phyloP scores from a whole-genome alignment of 208 protist genomes.

The Trypanosoma cruzi region DNA sequence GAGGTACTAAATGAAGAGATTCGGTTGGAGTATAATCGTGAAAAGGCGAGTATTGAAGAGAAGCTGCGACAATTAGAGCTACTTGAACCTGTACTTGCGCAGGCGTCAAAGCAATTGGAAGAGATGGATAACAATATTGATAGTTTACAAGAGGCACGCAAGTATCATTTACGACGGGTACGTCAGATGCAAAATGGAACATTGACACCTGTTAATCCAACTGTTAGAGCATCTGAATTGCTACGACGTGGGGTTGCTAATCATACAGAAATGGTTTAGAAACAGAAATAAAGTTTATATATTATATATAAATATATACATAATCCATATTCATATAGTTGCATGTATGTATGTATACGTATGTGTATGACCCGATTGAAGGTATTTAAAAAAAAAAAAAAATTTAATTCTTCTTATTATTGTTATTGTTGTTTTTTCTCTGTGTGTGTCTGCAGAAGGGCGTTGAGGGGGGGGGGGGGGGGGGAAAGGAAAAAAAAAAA shows the following conservation, averaged over 20 bases:
- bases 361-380: background rate
- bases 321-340: background rate
- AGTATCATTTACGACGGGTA: conserved; percentile 64
- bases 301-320: conserved; percentile 9
- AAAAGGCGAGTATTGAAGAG: conserved; percentile 34
- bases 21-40: conserved; percentile 17
- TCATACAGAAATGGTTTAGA: background rate
- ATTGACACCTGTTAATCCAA: conserved; percentile 3
- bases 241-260: conserved; percentile 1
- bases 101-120: conserved; percentile 51
- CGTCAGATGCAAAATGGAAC: conserved; percentile 51
- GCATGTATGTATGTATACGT: no score
- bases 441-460: background rate
- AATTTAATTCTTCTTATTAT: background rate
- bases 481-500: background rate
- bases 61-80: conserved; percentile 51
- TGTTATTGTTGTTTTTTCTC: background rate
- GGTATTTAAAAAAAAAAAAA: background rate
- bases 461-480: background rate
- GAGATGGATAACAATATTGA: conserved; percentile 80
- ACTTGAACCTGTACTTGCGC: conserved; percentile 47
- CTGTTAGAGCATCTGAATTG: conserved; percentile 11
- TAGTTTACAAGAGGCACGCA: conserved; percentile 61
- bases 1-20: conserved; percentile 7
- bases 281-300: background rate